phyloP scores from a whole-genome alignment of 805 yeast species.

The Isabelozyma pseudorhagii region DNA sequence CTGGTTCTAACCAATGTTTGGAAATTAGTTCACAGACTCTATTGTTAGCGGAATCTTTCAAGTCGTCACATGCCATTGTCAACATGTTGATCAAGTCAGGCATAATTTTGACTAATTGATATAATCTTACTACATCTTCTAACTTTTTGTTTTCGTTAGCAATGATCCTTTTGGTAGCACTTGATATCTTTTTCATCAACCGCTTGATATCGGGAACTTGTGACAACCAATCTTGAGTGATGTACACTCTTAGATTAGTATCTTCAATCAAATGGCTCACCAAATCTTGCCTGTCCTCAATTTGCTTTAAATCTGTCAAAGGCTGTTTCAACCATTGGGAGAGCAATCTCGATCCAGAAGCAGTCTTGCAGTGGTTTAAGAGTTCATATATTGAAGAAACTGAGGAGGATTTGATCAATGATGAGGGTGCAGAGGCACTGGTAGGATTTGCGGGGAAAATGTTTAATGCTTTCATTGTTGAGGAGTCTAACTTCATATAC shows the following conservation, averaged over 20 bases:
- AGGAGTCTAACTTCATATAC: slow-evolving; percentile 85
- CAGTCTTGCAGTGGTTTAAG: slow-evolving; percentile 82
- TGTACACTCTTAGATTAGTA: slow-evolving; percentile 57
- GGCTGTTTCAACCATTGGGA: slow-evolving; percentile 98
- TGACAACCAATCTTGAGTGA: slow-evolving; percentile 65
- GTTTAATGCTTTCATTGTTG: slow-evolving; percentile 86
- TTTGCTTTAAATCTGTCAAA: slow-evolving; percentile 58
- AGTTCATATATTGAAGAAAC: slow-evolving; percentile 69
- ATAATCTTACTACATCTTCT: slow-evolving; percentile 87
- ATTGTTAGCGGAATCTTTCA: slow-evolving; percentile 11
- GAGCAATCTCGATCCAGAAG: slow-evolving; percentile 83
- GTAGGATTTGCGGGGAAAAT: slow-evolving; percentile 59
- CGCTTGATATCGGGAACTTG: slow-evolving; percentile 82
- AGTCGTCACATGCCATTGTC: slow-evolving; percentile 36
- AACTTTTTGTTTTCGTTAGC: slow-evolving; percentile 53
- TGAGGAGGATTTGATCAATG: slow-evolving; percentile 11
- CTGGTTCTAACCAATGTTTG: slow-evolving; percentile 55
- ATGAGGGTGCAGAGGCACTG: slow-evolving; percentile 18
- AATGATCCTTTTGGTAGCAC: slow-evolving; percentile 24
- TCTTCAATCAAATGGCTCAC: slow-evolving; percentile 77
- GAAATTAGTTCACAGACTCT: slow-evolving; percentile 36
- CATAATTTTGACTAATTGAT: slow-evolving; percentile 69
- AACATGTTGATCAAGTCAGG: slow-evolving; percentile 66
- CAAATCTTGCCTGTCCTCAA: slow-evolving; percentile 65
- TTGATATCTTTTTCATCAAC: slow-evolving; percentile 61